Evolutionary conservation across 2,329 filamentous ascomycete genomes (phyloP).

Genomic region (Zelopaecilomyces penicillatus): DNA sequence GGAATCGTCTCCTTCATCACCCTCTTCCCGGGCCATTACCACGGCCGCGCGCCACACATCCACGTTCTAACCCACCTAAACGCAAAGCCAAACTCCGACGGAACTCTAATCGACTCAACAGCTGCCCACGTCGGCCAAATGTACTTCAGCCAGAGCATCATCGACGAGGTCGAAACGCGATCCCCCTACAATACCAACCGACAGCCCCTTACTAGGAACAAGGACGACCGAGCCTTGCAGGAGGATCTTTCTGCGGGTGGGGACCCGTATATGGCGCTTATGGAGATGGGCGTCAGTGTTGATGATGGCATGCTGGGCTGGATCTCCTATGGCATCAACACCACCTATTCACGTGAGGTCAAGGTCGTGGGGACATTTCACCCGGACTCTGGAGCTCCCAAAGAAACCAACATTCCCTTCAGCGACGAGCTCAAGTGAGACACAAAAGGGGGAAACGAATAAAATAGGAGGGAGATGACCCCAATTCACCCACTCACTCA

Average conservation of each 20-base stretch:
- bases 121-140: constrained; percentile 1
- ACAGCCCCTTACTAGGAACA: background rate
- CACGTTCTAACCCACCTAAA: constrained; percentile 24
- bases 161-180: background rate
- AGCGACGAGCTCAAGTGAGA: background rate
- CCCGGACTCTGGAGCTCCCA: background rate
- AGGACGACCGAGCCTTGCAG: background rate
- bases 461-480: no score
- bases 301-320: background rate
- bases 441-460: background rate
- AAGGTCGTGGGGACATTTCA: background rate
- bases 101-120: background rate
- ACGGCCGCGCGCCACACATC: constrained; percentile 31
- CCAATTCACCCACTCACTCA: no score
- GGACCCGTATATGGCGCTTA: background rate
- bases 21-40: constrained; percentile 36
- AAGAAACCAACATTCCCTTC: background rate
- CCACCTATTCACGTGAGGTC: background rate
- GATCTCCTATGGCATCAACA: background rate
- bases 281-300: background rate
- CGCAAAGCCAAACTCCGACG: background rate
- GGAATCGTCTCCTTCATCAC: constrained; percentile 34
- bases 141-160: constrained; percentile 2
- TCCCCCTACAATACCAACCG: background rate
- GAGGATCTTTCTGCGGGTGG: background rate